Evolutionary conservation across 1,284 basidiomycete species (phyloP), one percentile per base, ranked within the genome.

Genomic region (Wallemia hederae): DNA sequence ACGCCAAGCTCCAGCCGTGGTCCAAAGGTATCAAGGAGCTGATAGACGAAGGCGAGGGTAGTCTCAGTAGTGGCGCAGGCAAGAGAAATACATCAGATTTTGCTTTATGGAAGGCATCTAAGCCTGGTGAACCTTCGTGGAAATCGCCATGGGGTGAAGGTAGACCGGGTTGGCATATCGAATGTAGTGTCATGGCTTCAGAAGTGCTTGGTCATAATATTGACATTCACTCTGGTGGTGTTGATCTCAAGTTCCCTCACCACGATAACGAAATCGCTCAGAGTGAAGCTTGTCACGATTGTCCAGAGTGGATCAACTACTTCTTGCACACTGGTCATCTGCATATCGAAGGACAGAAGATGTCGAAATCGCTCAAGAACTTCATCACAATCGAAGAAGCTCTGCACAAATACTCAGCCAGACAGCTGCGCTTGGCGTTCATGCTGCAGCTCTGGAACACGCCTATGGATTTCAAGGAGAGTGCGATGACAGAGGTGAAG

Each of bases 201-300:
- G 90, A 83, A 34, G 77, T 99, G 59, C 76, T 98, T 58, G 94
- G 94, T 7, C 78, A 84, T 62, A 82, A 81, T 62, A 90, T 99
- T 80, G 94, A 98, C 71, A 91, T 99, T 64, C 94, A 99, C 70
- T 94, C 89, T 3, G 94, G 94, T 58, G 94, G 94, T 15, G 81
- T 90, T 59, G 94, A 99, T 71, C 77, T 99, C 62, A 86, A 89
- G 59, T 99, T 99, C 74, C 94, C 94, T 2, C 94, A 99, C 73
- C 94, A 99, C 70, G 94, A 98, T 71, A 99, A 99, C 69, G 94
- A 99, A 74, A 79, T 98, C 67, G 94, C 94, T 2, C 94, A 99
- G 72, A 83, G 85, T 59, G 94, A 98, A 85, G 89, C 89, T 1
- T 94, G 85, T 71, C 90, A 97, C 70, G 79, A 85, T 64, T 94